Conservation (phyloP, 2,329 filamentous ascomycete species). For the Chalaropsis thielavioides region DNA sequence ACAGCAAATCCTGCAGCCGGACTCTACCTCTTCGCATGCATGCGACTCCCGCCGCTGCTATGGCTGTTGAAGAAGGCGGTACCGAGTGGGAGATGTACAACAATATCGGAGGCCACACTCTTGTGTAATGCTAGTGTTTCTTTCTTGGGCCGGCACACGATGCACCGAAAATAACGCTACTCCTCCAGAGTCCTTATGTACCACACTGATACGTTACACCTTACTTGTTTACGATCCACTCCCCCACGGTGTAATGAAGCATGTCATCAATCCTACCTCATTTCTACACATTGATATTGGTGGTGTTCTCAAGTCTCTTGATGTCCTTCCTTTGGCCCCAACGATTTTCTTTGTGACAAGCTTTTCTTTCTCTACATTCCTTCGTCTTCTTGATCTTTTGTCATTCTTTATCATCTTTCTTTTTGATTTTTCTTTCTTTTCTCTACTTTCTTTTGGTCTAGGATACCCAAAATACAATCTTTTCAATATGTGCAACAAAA, state of each 20-base stretch:
- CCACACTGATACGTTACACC: no score
- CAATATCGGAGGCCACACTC: conserved; percentile 29
- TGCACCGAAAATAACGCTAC: neutral
- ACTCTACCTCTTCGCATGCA: conserved; percentile 9
- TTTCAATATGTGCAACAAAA: neutral
- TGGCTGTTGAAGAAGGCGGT: conserved; percentile 21
- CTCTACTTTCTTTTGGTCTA: conserved; percentile 6
- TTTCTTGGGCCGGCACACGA: neutral
- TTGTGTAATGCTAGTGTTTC: neutral
- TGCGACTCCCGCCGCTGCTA: neutral
- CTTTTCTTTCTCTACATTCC: neutral
- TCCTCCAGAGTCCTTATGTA: neutral
- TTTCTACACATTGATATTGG: conserved; percentile 17
- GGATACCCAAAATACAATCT: conserved; percentile 16
- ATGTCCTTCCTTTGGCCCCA: neutral
- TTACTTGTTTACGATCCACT: neutral
- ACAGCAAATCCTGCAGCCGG: neutral
- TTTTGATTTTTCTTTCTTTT: neutral
- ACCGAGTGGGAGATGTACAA: conserved; percentile 34
- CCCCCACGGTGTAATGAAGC: no score
- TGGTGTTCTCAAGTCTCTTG: neutral
- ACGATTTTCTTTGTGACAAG: conserved; percentile 2
- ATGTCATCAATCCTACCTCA: conserved; percentile 8
- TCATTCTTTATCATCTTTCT: conserved; percentile 2
- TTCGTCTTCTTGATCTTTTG: neutral